Percentiles rank a stretch among this genome's conserved stretches.
These are phyloP conservation scores for Kluyveromyces starmeri DNA, from an alignment of 805 yeast genomes.

Conservation along the genomic window DNA sequence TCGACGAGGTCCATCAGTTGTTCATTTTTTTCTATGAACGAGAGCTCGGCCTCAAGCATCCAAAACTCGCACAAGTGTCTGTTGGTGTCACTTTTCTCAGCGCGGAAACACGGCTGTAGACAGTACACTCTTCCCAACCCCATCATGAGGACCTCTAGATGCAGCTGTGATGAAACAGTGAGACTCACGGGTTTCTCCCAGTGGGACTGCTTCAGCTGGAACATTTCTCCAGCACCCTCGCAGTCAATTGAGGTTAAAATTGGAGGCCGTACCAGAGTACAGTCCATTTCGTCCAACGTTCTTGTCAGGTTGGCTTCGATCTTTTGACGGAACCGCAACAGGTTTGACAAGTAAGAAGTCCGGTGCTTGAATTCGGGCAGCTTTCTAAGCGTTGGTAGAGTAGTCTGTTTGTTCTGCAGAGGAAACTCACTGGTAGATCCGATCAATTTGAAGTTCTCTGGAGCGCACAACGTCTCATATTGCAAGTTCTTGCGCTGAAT, in stretches of 20 bases:
- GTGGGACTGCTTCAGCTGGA: slow-evolving; percentile 44
- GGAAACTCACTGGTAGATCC: slow-evolving; percentile 72
- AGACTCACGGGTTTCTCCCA: slow-evolving; percentile 62
- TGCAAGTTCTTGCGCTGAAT: slow-evolving; percentile 34
- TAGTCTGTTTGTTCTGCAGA: slow-evolving; percentile 69
- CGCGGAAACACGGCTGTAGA: slow-evolving; percentile 84
- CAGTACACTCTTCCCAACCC: slow-evolving; percentile 82
- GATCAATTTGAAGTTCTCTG: slow-evolving; percentile 35
- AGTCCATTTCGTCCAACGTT: slow-evolving; percentile 47
- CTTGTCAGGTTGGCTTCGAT: slow-evolving; percentile 45
- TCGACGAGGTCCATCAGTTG: slow-evolving; percentile 64
- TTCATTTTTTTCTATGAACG: slow-evolving; percentile 48
- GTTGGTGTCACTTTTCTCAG: slow-evolving; percentile 84
- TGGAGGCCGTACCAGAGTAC: slow-evolving; percentile 78
- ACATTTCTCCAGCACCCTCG: slow-evolving; percentile 96
- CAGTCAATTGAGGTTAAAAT: slow-evolving; percentile 83
- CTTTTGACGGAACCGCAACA: slow-evolving; percentile 64
- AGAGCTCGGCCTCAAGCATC: slow-evolving; percentile 93
- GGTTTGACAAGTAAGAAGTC: slow-evolving; percentile 52
- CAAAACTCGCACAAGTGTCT: slow-evolving; percentile 92
- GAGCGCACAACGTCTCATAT: slow-evolving; percentile 39
- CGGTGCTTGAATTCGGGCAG: slow-evolving; percentile 75
- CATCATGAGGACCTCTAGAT: slow-evolving; percentile 69
- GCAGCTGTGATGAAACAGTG: slow-evolving; percentile 89
- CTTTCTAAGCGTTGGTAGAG: slow-evolving; percentile 56